These are phyloP conservation scores for Coniochaeta sp. DNA, from an alignment of 2,329 filamentous ascomycete species.

Conservation along the genomic window DNA sequence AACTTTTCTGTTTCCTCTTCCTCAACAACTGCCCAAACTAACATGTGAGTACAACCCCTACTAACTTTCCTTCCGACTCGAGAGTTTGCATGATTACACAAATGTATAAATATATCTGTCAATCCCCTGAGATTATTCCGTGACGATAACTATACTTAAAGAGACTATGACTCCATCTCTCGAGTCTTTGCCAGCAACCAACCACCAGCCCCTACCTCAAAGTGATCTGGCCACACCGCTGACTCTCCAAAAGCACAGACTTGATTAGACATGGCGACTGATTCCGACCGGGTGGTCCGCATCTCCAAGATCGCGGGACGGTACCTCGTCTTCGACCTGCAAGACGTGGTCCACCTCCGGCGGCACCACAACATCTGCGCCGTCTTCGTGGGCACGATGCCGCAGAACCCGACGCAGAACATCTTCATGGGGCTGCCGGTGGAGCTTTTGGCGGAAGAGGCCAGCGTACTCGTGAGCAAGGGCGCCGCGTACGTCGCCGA, in stretches of 20 bases:
- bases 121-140: conserved; percentile 47
- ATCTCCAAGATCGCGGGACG: conserved; percentile 75
- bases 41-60: neutral
- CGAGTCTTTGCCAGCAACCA: neutral
- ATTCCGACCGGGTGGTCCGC: conserved; percentile 40
- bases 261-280: neutral
- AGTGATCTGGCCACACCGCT: neutral
- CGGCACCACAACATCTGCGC: conserved; percentile 78
- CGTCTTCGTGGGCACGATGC: conserved; percentile 78
- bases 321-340: conserved; percentile 85
- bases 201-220: too few species aligned
- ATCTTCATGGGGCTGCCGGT: conserved; percentile 84
- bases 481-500: conserved; percentile 74
- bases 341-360: conserved; percentile 70
- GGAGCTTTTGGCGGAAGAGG: conserved; percentile 88
- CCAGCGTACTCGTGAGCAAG: conserved; percentile 69
- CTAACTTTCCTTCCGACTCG: conserved; percentile 6
- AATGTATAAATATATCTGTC: conserved; percentile 45
- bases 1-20: neutral
- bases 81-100: conserved; percentile 37
- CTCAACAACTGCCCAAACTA: neutral
- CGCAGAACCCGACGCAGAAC: conserved; percentile 91
- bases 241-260: neutral
- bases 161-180: conserved; percentile 2
- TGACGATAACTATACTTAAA: conserved; percentile 24